phyloP scores from a whole-genome alignment of 768 basidiomycete species.

The Auriscalpium orientale region DNA sequence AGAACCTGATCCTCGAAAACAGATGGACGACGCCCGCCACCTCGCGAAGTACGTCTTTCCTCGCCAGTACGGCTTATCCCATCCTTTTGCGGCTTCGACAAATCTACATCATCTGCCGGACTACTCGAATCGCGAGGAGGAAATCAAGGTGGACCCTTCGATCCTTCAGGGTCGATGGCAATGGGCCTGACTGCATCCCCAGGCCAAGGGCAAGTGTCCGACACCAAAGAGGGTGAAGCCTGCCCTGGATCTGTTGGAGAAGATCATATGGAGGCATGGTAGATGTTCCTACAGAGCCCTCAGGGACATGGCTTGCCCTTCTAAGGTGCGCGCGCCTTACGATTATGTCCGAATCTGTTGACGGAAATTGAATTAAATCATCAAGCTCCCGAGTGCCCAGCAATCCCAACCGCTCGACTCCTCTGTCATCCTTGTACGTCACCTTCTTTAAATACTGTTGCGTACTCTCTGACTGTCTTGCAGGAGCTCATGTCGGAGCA shows the following conservation, averaged over 20 bases:
- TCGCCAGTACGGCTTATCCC: conserved; percentile 62
- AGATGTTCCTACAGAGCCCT: conserved; percentile 67
- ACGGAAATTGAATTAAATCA: conserved; percentile 16
- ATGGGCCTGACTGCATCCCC: neutral
- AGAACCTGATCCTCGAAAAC: conserved; percentile 35
- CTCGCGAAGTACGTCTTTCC: conserved; percentile 84
- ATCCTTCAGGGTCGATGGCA: no score
- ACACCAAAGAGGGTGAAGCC: conserved; percentile 70
- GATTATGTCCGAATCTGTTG: neutral
- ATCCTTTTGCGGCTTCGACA: conserved; percentile 38
- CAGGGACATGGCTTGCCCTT: conserved; percentile 60
- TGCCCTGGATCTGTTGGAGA: conserved; percentile 45
- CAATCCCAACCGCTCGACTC: conserved; percentile 38
- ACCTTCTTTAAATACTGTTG: neutral
- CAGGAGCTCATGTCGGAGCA: conserved; percentile 76
- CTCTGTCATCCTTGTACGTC: conserved; percentile 52
- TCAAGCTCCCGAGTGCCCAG: conserved; percentile 27
- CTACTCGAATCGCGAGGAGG: conserved; percentile 54
- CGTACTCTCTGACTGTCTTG: neutral
- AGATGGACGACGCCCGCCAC: conserved; percentile 47
- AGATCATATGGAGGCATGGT: conserved; percentile 56
- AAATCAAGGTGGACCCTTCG: conserved; percentile 50
- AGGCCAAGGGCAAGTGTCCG: conserved; percentile 39
- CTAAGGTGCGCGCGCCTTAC: conserved; percentile 46
- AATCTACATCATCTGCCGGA: conserved; percentile 34